Evolutionary conservation across 1,284 basidiomycete genomes (phyloP).

Genomic region (Microbotryomycetes sp.): DNA sequence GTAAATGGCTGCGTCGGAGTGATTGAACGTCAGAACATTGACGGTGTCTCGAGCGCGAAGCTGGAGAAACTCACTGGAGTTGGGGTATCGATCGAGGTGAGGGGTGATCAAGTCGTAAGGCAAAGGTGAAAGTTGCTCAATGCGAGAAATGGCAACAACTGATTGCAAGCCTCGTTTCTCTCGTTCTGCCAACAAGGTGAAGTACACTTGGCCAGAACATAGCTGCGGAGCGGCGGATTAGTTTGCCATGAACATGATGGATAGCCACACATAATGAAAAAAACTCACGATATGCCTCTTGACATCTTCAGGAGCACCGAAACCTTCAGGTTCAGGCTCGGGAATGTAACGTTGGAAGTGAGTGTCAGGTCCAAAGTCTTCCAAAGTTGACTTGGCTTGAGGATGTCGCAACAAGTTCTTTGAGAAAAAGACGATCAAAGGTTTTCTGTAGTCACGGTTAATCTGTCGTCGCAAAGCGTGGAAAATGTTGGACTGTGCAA

Average conservation of each 20-base stretch:
- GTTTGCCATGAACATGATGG: neutral
- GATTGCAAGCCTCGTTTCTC: slow-evolving; percentile 84
- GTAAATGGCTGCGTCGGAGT: slow-evolving; percentile 10
- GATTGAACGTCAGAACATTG: too few relatives aligned
- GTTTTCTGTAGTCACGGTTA: slow-evolving; percentile 93
- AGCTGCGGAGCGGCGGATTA: slow-evolving; percentile 19
- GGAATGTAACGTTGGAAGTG: slow-evolving; percentile 90
- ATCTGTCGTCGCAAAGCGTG: slow-evolving; percentile 92
- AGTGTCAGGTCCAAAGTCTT: slow-evolving; percentile 82
- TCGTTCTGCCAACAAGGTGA: slow-evolving; percentile 77
- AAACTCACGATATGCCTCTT: slow-evolving; percentile 70
- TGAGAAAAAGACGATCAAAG: slow-evolving; percentile 93
- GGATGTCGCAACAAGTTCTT: slow-evolving; percentile 93
- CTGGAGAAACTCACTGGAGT: slow-evolving; percentile 43
- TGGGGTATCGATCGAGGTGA: slow-evolving; percentile 88
- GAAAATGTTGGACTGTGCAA: slow-evolving; percentile 44
- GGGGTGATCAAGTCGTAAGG: slow-evolving; percentile 64
- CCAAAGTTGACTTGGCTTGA: slow-evolving; percentile 73
- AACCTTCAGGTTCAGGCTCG: slow-evolving; percentile 63
- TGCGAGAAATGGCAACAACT: slow-evolving; percentile 75
- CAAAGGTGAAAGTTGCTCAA: slow-evolving; percentile 94
- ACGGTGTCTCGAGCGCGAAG: too few relatives aligned
- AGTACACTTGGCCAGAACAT: slow-evolving; percentile 79
- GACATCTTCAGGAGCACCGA: slow-evolving; percentile 78
- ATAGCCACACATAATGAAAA: neutral